phyloP scores from a whole-genome alignment of 805 yeast genomes.

The Cyberlindnera americana region DNA sequence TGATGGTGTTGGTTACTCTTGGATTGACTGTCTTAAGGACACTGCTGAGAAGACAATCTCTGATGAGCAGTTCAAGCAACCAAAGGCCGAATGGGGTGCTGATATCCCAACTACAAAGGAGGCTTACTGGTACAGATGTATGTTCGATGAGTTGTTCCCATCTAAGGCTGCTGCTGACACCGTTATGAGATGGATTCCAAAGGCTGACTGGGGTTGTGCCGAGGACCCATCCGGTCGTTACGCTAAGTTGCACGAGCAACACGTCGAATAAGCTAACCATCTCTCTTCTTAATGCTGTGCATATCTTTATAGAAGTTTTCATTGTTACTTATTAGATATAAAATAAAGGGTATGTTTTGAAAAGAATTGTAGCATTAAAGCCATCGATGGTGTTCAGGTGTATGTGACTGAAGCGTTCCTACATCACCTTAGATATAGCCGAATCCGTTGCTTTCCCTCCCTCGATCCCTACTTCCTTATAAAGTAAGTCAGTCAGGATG shows the following conservation, averaged over 20 bases:
- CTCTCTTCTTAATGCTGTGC: too few relatives aligned
- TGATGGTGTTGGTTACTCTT: slow-evolving; percentile 99
- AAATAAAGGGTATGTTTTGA: too few relatives aligned
- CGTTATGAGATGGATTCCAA: slow-evolving; percentile 99
- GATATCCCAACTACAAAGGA: slow-evolving; percentile 97
- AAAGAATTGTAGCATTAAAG: too few relatives aligned
- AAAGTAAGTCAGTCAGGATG: too few relatives aligned
- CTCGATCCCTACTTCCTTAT: too few relatives aligned
- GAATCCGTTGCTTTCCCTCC: too few relatives aligned
- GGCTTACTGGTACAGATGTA: slow-evolving; percentile 98
- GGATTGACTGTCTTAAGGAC: slow-evolving; percentile 98
- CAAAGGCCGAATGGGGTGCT: slow-evolving; percentile 93
- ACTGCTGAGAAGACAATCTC: slow-evolving; percentile 82
- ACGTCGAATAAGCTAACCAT: too few relatives aligned
- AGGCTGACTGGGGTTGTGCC: slow-evolving; percentile 99
- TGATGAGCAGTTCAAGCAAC: slow-evolving; percentile 87
- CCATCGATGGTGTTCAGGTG: too few relatives aligned
- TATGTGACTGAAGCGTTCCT: too few relatives aligned
- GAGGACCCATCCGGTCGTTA: slow-evolving; percentile 98
- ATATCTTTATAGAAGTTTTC: neutral
- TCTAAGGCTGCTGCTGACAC: slow-evolving; percentile 90
- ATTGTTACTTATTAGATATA: neutral
- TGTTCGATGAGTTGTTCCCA: slow-evolving; percentile 92
- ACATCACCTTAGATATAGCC: too few relatives aligned
- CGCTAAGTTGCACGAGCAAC: slow-evolving; percentile 83